Conservation (phyloP, 176 grass and related monocot species). For the Oryza glaberrima region DNA sequence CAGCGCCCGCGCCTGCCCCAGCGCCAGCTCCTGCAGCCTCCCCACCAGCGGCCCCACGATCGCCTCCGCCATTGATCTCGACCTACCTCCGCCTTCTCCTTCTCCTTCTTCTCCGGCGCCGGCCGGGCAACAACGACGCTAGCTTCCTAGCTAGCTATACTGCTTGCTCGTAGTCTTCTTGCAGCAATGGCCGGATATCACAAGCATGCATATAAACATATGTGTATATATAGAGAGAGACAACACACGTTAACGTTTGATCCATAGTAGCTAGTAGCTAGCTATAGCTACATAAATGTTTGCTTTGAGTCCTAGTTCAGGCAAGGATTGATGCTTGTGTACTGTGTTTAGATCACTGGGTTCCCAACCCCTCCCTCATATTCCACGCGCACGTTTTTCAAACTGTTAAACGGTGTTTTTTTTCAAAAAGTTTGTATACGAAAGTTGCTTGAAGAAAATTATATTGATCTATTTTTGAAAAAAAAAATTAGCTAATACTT, state of each 20-base stretch:
- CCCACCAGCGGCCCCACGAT: constrained; percentile 26
- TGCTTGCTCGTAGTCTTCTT: background rate
- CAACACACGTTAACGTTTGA: background rate
- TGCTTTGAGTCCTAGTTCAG: background rate
- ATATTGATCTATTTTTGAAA: too few species aligned
- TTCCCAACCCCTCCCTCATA: too few species aligned
- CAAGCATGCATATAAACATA: too few species aligned
- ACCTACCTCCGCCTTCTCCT: too few species aligned
- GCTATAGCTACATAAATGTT: background rate
- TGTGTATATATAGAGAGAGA: background rate
- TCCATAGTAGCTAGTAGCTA: background rate
- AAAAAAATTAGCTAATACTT: too few species aligned
- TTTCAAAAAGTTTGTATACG: too few species aligned
- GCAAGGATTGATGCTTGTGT: background rate
- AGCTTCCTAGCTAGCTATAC: background rate
- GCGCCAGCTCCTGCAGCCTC: constrained; percentile 30
- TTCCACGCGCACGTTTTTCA: too few species aligned
- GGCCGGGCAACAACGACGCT: too few species aligned
- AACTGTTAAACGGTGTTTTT: too few species aligned
- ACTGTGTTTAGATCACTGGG: too few species aligned
- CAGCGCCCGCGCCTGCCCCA: constrained; percentile 15
- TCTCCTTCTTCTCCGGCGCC: background rate
- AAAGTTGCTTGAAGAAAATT: too few species aligned
- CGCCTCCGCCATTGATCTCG: constrained; percentile 21
- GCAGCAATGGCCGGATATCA: background rate